Base-by-base conservation (phyloP, 495 filamentous ascomycete species). In the Aeminium ludgeri region DNA sequence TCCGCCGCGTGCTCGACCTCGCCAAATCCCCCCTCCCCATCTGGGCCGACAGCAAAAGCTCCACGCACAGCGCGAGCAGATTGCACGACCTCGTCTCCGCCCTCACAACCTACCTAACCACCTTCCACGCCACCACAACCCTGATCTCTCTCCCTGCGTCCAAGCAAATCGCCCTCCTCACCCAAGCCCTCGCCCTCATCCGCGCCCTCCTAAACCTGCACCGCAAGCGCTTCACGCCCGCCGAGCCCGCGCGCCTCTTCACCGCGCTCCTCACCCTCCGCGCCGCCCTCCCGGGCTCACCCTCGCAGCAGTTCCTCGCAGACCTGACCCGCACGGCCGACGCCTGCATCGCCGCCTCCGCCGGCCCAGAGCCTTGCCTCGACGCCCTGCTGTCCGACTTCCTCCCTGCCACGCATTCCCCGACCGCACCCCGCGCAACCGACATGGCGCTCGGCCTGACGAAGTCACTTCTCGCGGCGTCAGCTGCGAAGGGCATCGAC, bases 1-100 rank as follows among this genome's bases (percentile, higher is more conserved):
- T 94, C 61, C 76, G 86, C 36, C 85, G 89, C 45, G 59, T 95
- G 8, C 86, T 91, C 56, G 69, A 74, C 19, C 68, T 94, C 43
- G 77, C 87, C 48, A 73, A 79, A 39, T 75, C 76, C 46, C 76
- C 76, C 44, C 73, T 73, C 44, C 62, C 69, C 32, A 68, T 79
- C 34, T 76, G 73, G 54, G 59, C 23, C 8, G 23, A 25, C 23
- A 25, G 23, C 23, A 25, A 25, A 25, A 8, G 23, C 23, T 3
- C 23, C 8, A 3, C 8, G 4, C 23, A 25, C 3, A 25, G 23
- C 4, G 20, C 23, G 7, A 40, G 30, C 25, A 40, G 30, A 30
- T 30, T 40, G 2, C 27, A 27, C 15, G 37, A 40, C 7, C 20
- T 40, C 27, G 20, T 40, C 6, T 12, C 13, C 37, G 37, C 37